Percentiles rank a stretch among this genome's conserved stretches.
Conservation (phyloP, 768 basidiomycete genomes). For the Tricholoma sp. region DNA sequence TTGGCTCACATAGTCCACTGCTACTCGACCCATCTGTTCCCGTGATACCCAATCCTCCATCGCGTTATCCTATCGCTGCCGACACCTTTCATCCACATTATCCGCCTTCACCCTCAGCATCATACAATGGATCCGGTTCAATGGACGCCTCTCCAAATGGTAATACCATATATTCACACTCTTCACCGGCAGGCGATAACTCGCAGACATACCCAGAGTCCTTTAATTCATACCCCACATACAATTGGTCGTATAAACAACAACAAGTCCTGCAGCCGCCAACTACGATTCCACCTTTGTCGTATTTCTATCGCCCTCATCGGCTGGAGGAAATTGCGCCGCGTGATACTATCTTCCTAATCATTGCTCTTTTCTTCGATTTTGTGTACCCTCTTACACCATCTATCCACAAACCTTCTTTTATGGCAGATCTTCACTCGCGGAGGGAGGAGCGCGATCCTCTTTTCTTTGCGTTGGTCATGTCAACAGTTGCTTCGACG, state of each 20-base stretch:
- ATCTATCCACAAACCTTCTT: conserved; percentile 86
- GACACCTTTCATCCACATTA: conserved; percentile 63
- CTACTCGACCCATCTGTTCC: conserved; percentile 52
- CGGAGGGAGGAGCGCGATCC: conserved; percentile 83
- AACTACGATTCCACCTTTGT: conserved; percentile 56
- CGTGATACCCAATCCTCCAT: conserved; percentile 50
- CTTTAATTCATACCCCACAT: conserved; percentile 59
- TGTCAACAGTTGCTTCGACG: conserved; percentile 85
- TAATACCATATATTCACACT: conserved; percentile 23
- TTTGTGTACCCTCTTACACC: conserved; percentile 91
- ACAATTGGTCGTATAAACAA: conserved; percentile 70
- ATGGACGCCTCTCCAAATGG: conserved; percentile 31
- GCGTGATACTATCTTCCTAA: conserved; percentile 72
- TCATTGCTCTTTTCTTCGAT: conserved; percentile 88
- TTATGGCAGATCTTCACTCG: conserved; percentile 83
- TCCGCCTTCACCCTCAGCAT: conserved; percentile 30
- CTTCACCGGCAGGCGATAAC: conserved; percentile 43
- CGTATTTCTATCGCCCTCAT: conserved; percentile 69
- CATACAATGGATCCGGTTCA: conserved; percentile 34
- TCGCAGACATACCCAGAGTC: conserved; percentile 39
- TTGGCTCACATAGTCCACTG: conserved; percentile 40
- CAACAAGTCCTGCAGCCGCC: conserved; percentile 46
- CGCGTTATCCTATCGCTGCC: conserved; percentile 65
- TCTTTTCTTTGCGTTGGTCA: conserved; percentile 86
- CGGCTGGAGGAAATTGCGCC: conserved; percentile 80